phyloP scores from a whole-genome alignment of 208 protist genomes.

The Angomonas deanei region DNA sequence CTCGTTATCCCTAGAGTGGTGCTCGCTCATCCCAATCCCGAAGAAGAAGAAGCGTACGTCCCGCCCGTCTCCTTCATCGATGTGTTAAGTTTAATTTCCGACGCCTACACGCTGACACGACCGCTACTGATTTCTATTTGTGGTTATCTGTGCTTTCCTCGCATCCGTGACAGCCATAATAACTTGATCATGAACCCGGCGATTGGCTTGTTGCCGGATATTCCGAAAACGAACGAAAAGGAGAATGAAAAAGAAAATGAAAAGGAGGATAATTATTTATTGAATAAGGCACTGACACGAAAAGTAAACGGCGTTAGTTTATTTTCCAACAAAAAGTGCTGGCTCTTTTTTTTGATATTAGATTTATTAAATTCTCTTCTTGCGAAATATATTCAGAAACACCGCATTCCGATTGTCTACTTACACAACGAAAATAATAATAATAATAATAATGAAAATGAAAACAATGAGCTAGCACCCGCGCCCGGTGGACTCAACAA shows the following conservation, averaged over 20 bases:
- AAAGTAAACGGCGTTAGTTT: background rate
- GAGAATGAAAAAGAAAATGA: background rate
- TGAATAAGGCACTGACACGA: background rate
- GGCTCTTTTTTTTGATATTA: background rate
- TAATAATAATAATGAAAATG: background rate
- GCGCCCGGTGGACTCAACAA: background rate
- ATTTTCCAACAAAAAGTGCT: background rate
- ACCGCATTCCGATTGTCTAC: background rate
- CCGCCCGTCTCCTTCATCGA: conserved; percentile 64
- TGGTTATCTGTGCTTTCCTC: conserved; percentile 40
- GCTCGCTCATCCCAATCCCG: background rate
- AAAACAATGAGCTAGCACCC: background rate
- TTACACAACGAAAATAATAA: background rate
- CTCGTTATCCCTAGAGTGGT: background rate
- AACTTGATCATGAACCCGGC: conserved; percentile 11
- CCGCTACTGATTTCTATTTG: conserved; percentile 57
- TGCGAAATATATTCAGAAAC: background rate
- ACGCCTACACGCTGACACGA: conserved; percentile 54
- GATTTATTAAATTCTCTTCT: background rate
- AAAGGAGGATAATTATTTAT: background rate
- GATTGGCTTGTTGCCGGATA: conserved; percentile 13
- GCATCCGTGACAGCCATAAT: conserved; percentile 5
- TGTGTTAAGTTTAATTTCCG: conserved; percentile 60
- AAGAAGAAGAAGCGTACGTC: background rate
- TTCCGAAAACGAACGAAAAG: conserved; percentile 6